phyloP scores from a whole-genome alignment of 805 yeast genomes.

The Candida nitratophila region DNA sequence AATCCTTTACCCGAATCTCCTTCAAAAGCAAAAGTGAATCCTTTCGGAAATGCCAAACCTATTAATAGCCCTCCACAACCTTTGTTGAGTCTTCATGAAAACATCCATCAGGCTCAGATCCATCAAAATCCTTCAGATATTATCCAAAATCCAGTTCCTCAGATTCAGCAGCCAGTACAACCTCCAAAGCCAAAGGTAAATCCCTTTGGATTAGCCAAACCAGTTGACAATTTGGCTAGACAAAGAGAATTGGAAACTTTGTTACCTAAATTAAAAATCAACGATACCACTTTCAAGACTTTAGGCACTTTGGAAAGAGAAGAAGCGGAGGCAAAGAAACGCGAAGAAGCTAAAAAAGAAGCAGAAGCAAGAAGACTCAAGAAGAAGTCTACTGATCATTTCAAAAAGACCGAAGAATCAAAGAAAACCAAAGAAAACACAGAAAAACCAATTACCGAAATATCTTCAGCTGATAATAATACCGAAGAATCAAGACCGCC shows the following conservation, averaged over 20 bases:
- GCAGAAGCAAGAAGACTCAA: background rate
- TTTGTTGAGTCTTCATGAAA: background rate
- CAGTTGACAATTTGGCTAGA: conserved; percentile 68
- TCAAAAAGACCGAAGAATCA: background rate
- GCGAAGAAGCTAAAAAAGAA: conserved; percentile 1
- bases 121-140: no score
- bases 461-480: background rate
- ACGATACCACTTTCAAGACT: conserved; percentile 33
- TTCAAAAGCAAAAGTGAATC: conserved; percentile 43
- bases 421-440: background rate
- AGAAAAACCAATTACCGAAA: background rate
- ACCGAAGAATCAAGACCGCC: no score
- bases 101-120: no score
- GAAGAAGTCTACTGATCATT: background rate
- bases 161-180: no score
- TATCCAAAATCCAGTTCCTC: background rate
- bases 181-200: conserved; percentile 36
- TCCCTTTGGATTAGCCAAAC: conserved; percentile 82
- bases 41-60: conserved; percentile 78
- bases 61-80: conserved; percentile 26
- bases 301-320: conserved; percentile 18
- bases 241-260: conserved; percentile 55
- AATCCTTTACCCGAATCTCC: conserved; percentile 5
- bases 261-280: conserved; percentile 34
- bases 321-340: conserved; percentile 2